Evolutionary conservation across 2,329 filamentous ascomycete genomes (phyloP).

Genomic region (Botryosphaeria agaves): DNA sequence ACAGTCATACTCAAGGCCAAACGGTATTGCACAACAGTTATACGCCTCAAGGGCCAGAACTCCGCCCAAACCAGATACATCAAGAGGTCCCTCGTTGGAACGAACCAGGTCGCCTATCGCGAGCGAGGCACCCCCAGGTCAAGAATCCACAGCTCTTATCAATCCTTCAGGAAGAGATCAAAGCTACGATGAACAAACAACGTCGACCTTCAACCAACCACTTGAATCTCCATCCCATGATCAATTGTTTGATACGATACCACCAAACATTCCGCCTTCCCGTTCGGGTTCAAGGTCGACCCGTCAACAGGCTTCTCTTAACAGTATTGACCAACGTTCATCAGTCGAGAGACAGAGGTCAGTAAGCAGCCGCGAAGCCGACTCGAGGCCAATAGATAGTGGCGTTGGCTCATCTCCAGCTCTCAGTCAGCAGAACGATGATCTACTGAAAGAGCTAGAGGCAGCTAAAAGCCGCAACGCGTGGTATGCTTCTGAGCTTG

Average conservation of each 20-base stretch:
- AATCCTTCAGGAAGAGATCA: constrained; percentile 32
- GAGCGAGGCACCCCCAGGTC: not conserved
- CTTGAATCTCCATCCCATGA: too few relatives aligned
- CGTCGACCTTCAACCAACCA: too few relatives aligned
- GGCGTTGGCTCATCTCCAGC: constrained; percentile 42
- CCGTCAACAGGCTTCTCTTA: not conserved
- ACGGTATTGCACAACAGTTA: too few relatives aligned
- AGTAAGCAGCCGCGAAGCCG: constrained; percentile 9
- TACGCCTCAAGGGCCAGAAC: constrained; percentile 1
- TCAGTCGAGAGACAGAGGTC: constrained; percentile 10
- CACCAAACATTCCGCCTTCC: too few relatives aligned
- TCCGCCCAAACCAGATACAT: not conserved
- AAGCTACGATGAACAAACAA: too few relatives aligned
- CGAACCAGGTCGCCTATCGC: not conserved
- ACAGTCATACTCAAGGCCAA: constrained; percentile 37
- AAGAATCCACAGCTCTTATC: constrained; percentile 14
- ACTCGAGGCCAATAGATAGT: constrained; percentile 40
- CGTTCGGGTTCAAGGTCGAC: not conserved
- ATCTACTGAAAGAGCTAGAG: constrained; percentile 75
- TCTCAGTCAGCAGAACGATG: constrained; percentile 49
- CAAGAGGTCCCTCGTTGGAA: not conserved
- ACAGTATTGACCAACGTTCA: constrained; percentile 13
- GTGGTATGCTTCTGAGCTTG: constrained; percentile 92
- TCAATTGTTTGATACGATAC: too few relatives aligned
- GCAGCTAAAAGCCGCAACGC: constrained; percentile 71